phyloP scores from a whole-genome alignment of 164 flowering plant species.

The Berberis vulgaris region DNA sequence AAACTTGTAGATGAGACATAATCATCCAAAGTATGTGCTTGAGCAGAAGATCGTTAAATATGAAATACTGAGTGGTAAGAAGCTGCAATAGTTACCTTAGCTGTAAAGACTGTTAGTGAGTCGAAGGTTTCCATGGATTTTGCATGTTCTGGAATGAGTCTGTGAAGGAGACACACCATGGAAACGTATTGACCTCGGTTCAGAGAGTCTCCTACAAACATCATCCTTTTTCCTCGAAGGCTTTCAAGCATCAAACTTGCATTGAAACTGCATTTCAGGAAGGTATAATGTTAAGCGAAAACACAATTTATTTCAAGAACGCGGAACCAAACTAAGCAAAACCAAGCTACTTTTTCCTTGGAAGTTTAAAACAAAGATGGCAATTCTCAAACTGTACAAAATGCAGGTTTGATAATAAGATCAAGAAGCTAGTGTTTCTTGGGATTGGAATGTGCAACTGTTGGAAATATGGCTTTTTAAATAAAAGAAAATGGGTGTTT shows the following conservation, averaged over 20 bases:
- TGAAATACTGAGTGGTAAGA: neutral
- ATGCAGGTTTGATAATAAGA: no score
- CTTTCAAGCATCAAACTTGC: conserved; percentile 79
- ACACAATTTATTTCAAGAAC: no score
- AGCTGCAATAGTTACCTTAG: conserved; percentile 35
- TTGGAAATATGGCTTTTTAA: no score
- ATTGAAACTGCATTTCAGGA: conserved; percentile 40
- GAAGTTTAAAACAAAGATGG: no score
- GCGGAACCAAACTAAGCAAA: no score
- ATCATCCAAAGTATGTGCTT: no score
- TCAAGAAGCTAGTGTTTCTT: no score
- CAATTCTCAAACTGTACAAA: no score
- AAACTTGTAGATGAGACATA: neutral
- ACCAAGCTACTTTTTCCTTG: no score
- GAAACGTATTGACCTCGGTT: conserved; percentile 88
- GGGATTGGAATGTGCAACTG: no score
- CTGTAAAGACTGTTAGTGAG: conserved; percentile 70
- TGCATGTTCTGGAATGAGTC: conserved; percentile 45
- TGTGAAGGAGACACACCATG: conserved; percentile 80
- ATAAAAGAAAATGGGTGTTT: no score
- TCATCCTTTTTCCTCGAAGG: conserved; percentile 78
- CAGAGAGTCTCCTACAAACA: conserved; percentile 84
- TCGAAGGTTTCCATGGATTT: conserved; percentile 65
- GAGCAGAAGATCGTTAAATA: neutral
- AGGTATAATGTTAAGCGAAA: neutral